These are phyloP conservation scores for Catharanthus roseus DNA, from an alignment of 257 asterid species.

Conservation along the genomic window DNA sequence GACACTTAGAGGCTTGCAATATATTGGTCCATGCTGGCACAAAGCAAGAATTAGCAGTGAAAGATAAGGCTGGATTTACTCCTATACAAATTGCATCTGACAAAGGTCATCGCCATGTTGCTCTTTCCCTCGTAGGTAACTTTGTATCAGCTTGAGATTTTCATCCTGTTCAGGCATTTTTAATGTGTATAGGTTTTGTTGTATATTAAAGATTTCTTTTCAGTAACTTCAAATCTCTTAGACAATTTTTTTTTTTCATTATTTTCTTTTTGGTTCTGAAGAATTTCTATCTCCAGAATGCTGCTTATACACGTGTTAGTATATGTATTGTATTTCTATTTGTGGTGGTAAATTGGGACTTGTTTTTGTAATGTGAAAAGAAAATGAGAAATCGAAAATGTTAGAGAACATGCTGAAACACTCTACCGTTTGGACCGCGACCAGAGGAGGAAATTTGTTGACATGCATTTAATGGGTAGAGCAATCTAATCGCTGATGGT, in stretches of 20 bases:
- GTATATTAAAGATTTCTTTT: neutral
- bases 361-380: neutral
- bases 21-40: slow-evolving; percentile 91
- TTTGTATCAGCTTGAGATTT: slow-evolving; percentile 16
- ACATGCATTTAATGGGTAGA: neutral
- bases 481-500: neutral
- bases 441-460: neutral
- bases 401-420: neutral
- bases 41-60: slow-evolving; percentile 58
- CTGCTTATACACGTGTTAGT: neutral
- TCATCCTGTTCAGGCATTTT: neutral
- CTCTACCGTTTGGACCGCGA: neutral
- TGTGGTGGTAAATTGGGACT: neutral
- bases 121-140: slow-evolving; percentile 88
- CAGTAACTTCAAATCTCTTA: neutral
- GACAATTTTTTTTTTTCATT: neutral
- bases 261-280: neutral
- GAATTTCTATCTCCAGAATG: neutral
- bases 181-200: neutral
- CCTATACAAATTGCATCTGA: slow-evolving; percentile 93
- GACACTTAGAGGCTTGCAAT: slow-evolving; percentile 84
- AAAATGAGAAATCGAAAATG: neutral
- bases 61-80: slow-evolving; percentile 82
- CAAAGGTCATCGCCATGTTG: slow-evolving; percentile 90
- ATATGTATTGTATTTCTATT: neutral